Percentiles rank a stretch among this genome's conserved stretches.
These are phyloP conservation scores for Amniculicola lignicola DNA, from an alignment of 495 filamentous ascomycete genomes.

Conservation along the genomic window DNA sequence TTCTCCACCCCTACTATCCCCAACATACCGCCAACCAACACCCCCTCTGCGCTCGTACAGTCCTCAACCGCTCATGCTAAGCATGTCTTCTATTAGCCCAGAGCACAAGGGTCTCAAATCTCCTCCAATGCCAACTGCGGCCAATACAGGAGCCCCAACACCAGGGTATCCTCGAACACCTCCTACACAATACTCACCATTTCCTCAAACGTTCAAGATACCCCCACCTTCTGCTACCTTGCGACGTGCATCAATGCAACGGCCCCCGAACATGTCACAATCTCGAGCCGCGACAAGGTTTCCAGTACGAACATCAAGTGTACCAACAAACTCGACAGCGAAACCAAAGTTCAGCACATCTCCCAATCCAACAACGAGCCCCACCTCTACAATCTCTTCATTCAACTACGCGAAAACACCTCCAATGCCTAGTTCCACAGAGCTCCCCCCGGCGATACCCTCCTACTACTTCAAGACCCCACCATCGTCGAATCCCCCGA, in stretches of 20 bases:
- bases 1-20: constrained; percentile 4
- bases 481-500: background rate
- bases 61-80: background rate
- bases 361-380: background rate
- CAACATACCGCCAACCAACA: background rate
- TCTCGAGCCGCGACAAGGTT: background rate
- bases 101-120: background rate
- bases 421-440: no score
- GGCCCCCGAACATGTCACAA: constrained; percentile 6
- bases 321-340: background rate
- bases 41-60: constrained; percentile 10
- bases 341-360: background rate
- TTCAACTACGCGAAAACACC: constrained; percentile 4
- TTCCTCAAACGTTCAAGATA: background rate
- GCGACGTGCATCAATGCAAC: background rate
- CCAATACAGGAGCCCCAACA: background rate
- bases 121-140: background rate
- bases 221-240: background rate
- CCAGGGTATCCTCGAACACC: background rate
- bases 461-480: constrained; percentile 11
- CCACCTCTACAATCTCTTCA: background rate
- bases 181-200: background rate
- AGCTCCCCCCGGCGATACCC: no score
- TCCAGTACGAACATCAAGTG: background rate
- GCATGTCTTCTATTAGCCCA: background rate